Evolutionary conservation across 2,329 filamentous ascomycete species (phyloP).

Genomic region (Truncatella angustata): DNA sequence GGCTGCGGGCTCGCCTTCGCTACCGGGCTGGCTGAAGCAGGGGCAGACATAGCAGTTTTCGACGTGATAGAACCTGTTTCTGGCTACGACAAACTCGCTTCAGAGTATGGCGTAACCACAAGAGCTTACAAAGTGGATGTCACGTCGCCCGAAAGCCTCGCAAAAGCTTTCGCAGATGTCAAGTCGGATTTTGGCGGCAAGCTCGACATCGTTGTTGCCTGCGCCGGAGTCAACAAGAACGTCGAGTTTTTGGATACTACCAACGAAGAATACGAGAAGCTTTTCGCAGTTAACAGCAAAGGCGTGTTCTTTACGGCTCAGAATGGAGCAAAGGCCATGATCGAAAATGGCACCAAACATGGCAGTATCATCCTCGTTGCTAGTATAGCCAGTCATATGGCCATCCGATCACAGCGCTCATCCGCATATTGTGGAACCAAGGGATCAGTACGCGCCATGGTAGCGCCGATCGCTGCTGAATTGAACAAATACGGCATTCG

Average conservation of each 20-base stretch:
- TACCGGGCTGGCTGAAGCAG: conserved; percentile 42
- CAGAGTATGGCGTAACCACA: conserved; percentile 38
- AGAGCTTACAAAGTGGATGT: conserved; percentile 41
- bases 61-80: conserved; percentile 39
- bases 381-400: conserved; percentile 51
- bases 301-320: conserved; percentile 46
- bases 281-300: conserved; percentile 41
- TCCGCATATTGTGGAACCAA: conserved; percentile 47
- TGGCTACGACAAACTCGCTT: conserved; percentile 38
- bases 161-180: conserved; percentile 29
- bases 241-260: conserved; percentile 42
- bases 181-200: conserved; percentile 27
- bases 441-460: conserved; percentile 45
- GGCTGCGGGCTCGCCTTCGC: conserved; percentile 46
- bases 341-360: conserved; percentile 45
- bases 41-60: conserved; percentile 45
- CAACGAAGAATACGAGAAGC: conserved; percentile 37
- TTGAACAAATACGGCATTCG: conserved; percentile 36
- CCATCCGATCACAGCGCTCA: conserved; percentile 45
- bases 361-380: conserved; percentile 54
- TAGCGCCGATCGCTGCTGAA: conserved; percentile 44
- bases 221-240: conserved; percentile 44
- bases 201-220: conserved; percentile 42
- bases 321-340: conserved; percentile 48
- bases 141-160: conserved; percentile 26